Evolutionary conservation across 352 stramenopile species (phyloP).

Genomic region (Globisporangium perplexum): DNA sequence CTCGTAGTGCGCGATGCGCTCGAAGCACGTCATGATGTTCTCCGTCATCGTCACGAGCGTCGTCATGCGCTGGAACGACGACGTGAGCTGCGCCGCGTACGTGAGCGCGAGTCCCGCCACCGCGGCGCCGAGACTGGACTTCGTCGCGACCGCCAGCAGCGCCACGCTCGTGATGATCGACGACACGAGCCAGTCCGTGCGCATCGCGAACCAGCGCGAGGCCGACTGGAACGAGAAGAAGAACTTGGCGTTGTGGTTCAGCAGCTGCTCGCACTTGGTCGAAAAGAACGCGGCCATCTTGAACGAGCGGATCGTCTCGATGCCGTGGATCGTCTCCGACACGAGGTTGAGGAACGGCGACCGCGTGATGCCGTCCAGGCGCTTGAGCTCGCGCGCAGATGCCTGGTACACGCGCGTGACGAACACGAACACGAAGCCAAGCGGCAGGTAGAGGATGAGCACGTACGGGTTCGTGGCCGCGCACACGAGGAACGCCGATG

Average conservation of each 20-base stretch:
- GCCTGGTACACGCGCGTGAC: constrained; percentile 76
- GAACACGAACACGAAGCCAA: constrained; percentile 26
- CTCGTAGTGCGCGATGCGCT: constrained; percentile 40
- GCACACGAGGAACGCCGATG: constrained; percentile 34
- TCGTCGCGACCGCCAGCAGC: constrained; percentile 16
- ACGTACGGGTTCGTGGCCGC: constrained; percentile 38
- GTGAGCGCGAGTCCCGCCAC: constrained; percentile 83
- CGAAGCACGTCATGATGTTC: constrained; percentile 89
- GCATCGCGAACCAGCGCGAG: constrained; percentile 32
- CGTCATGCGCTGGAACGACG: constrained; percentile 88
- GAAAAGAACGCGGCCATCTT: constrained; percentile 2
- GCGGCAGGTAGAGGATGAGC: constrained; percentile 43
- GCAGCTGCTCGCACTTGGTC: constrained; percentile 13
- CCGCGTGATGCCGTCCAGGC: constrained; percentile 82
- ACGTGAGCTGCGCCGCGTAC: constrained; percentile 86
- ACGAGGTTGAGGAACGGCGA: constrained; percentile 90
- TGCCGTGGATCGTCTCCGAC: constrained; percentile 87
- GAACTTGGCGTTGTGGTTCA: constrained; percentile 33
- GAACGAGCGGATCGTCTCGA: constrained; percentile 85
- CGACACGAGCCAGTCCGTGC: constrained; percentile 30
- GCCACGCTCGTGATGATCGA: constrained; percentile 23
- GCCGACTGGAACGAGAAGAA: constrained; percentile 26
- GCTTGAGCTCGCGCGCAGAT: constrained; percentile 83
- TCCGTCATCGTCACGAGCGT: constrained; percentile 87
- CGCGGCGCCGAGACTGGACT: constrained; percentile 10